These are phyloP conservation scores for Arthrobotrys musiformis DNA, from an alignment of 2,329 filamentous ascomycete species.

Conservation along the genomic window DNA sequence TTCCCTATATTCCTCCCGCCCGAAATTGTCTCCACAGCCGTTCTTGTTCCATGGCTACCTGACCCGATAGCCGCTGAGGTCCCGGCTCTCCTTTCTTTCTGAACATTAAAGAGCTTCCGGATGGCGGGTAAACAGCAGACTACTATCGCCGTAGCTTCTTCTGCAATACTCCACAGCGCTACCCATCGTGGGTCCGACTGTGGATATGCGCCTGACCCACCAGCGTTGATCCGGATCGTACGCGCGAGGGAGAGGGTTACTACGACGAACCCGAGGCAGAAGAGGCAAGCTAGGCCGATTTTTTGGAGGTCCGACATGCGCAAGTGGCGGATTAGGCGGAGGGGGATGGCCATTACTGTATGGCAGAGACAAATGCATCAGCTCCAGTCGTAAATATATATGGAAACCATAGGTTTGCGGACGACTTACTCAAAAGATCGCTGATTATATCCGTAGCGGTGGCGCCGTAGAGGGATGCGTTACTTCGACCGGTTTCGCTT, in stretches of 20 bases:
- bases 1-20: not conserved
- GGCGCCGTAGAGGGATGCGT: slow-evolving; percentile 38
- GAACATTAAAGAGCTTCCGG: slow-evolving; percentile 40
- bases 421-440: slow-evolving; percentile 44
- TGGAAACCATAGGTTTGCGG: not conserved
- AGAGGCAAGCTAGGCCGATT: slow-evolving; percentile 39
- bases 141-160: slow-evolving; percentile 44
- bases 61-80: not conserved
- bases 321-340: slow-evolving; percentile 48
- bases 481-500: slow-evolving; percentile 24
- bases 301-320: slow-evolving; percentile 46
- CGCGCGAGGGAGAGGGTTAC: slow-evolving; percentile 47
- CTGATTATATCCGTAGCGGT: slow-evolving; percentile 51
- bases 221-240: slow-evolving; percentile 47
- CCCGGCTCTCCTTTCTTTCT: slow-evolving; percentile 17
- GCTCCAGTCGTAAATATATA: not conserved
- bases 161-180: slow-evolving; percentile 50
- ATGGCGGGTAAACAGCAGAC: slow-evolving; percentile 54
- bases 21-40: slow-evolving; percentile 14
- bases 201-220: slow-evolving; percentile 36
- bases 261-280: slow-evolving; percentile 52
- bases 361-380: not conserved
- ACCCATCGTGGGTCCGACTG: slow-evolving; percentile 53
- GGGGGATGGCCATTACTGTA: slow-evolving; percentile 50
- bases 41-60: slow-evolving; percentile 9